phyloP scores from a whole-genome alignment of 192 early-diverging fungal genomes.

The Spinellus fusiger region DNA sequence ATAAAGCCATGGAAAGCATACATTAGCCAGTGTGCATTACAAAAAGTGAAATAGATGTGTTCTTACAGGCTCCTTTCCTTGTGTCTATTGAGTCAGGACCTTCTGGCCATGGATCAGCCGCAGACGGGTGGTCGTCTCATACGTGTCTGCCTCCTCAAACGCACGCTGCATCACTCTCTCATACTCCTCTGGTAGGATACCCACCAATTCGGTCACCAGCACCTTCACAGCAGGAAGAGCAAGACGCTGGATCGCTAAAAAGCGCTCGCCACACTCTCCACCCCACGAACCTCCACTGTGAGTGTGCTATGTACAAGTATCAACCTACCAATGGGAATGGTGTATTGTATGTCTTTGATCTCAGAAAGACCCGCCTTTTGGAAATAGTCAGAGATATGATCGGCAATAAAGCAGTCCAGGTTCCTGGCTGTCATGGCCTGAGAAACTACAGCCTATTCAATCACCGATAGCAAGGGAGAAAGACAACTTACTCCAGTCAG shows the following conservation, averaged over 20 bases:
- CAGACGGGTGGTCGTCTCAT: constrained; percentile 15
- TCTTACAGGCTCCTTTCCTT: too few species aligned
- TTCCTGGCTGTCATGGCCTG: constrained; percentile 7
- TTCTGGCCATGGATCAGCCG: constrained; percentile 13
- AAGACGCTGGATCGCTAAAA: constrained; percentile 19
- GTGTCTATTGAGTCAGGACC: too few species aligned
- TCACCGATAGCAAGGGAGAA: not conserved
- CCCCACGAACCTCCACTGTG: constrained; percentile 17
- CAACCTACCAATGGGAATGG: constrained; percentile 24
- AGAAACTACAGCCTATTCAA: constrained; percentile 12
- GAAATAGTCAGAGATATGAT: constrained; percentile 12
- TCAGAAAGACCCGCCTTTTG: constrained; percentile 11
- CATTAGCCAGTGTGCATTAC: too few species aligned
- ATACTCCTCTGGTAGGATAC: constrained; percentile 1
- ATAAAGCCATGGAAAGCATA: too few species aligned
- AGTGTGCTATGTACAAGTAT: not conserved
- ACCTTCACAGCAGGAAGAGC: constrained; percentile 25
- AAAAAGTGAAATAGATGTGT: too few species aligned
- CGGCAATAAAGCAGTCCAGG: constrained; percentile 27
- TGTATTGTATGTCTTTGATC: constrained; percentile 11
- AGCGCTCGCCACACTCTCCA: constrained; percentile 12
- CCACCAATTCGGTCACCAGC: constrained; percentile 18
- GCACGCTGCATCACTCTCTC: not conserved
- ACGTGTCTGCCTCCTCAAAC: not conserved
- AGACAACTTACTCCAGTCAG: constrained; percentile 15